Conservation (phyloP, 2,329 filamentous ascomycete species). For the Ceratocystis lukuohia region DNA sequence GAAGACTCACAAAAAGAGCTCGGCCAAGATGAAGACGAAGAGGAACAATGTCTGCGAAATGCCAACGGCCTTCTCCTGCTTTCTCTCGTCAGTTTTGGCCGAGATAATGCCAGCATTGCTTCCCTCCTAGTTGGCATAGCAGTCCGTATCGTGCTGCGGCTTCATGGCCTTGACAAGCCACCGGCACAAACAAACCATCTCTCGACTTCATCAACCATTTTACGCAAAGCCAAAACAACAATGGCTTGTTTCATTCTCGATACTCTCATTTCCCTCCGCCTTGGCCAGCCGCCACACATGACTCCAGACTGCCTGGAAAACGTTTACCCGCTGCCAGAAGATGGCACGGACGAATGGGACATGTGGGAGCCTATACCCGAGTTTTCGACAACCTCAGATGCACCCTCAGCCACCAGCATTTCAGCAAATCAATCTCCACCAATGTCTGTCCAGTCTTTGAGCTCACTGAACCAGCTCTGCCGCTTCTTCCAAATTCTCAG, state of each 20-base stretch:
- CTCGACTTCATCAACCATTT: constrained; percentile 19
- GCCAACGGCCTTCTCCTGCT: constrained; percentile 40
- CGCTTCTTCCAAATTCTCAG: constrained; percentile 29
- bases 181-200: not conserved
- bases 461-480: constrained; percentile 33
- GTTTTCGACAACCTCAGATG: constrained; percentile 24
- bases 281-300: constrained; percentile 39
- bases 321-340: constrained; percentile 42
- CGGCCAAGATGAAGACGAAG: constrained; percentile 31
- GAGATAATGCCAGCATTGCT: constrained; percentile 41
- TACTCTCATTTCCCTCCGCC: constrained; percentile 39
- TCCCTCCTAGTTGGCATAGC: constrained; percentile 54
- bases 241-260: constrained; percentile 52
- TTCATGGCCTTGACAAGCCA: constrained; percentile 17
- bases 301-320: constrained; percentile 33
- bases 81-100: constrained; percentile 48
- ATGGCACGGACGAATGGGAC: constrained; percentile 61
- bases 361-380: constrained; percentile 46
- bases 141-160: constrained; percentile 33
- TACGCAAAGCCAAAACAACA: constrained; percentile 22
- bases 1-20: not conserved
- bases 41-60: constrained; percentile 30
- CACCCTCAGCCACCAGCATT: not conserved
- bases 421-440: constrained; percentile 5
- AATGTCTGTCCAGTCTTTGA: constrained; percentile 28